phyloP scores from a whole-genome alignment of 2,329 filamentous ascomycete genomes.

The Ceratocystis cubensis region DNA sequence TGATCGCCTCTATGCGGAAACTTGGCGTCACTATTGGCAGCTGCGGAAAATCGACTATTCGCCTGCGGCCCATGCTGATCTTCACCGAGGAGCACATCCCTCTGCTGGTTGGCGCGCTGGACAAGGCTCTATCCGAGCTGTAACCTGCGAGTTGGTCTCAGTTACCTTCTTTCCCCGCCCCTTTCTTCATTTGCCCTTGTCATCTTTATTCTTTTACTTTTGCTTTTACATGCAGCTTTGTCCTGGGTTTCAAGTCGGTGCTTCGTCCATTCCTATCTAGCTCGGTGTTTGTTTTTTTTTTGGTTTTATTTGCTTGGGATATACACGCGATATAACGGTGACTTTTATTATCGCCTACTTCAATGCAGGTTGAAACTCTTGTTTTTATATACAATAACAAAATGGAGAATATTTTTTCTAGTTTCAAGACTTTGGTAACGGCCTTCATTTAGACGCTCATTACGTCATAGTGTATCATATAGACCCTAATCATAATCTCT shows the following conservation, averaged over 20 bases:
- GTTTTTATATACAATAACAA: neutral
- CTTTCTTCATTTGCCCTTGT: neutral
- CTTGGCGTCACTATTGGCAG: slow-evolving; percentile 68
- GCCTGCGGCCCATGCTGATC: slow-evolving; percentile 68
- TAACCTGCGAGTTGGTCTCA: neutral
- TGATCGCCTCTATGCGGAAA: slow-evolving; percentile 53
- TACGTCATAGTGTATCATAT: no score
- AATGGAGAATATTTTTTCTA: neutral
- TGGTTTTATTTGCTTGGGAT: neutral
- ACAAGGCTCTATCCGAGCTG: slow-evolving; percentile 18
- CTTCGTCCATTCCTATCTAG: slow-evolving; percentile 2
- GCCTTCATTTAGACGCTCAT: neutral
- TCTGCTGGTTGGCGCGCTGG: slow-evolving; percentile 14
- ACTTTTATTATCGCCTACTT: neutral
- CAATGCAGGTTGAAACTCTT: neutral
- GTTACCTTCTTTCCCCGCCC: no score
- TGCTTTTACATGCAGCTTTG: slow-evolving; percentile 2
- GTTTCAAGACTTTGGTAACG: neutral
- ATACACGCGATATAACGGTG: neutral
- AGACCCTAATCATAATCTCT: no score
- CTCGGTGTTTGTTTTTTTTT: neutral
- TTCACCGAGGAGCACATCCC: slow-evolving; percentile 57
- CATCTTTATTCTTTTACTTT: neutral
- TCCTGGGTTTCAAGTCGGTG: neutral
- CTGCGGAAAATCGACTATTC: slow-evolving; percentile 55